Evolutionary conservation across 1,139 yeast genomes (phyloP).

Genomic region (Neolecta irregularis): DNA sequence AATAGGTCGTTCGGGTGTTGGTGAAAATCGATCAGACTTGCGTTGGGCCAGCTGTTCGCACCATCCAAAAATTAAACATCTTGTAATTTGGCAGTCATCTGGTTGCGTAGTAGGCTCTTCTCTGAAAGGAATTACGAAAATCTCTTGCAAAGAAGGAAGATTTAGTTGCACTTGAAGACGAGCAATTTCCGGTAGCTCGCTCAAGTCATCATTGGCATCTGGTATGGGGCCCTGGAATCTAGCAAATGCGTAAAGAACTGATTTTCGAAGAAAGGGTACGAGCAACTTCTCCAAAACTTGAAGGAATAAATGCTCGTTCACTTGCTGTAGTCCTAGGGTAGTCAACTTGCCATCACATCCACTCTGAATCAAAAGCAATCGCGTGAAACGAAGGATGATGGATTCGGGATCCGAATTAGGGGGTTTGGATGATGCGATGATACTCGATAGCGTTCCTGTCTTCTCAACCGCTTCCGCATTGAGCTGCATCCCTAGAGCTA

Average conservation of each 20-base stretch:
- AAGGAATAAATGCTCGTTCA: too few relatives aligned
- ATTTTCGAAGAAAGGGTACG: constrained; percentile 55
- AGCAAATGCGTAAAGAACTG: constrained; percentile 44
- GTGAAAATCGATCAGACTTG: constrained; percentile 1
- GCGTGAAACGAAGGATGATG: too few relatives aligned
- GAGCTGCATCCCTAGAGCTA: too few relatives aligned
- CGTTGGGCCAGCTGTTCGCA: constrained; percentile 3
- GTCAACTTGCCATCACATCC: too few relatives aligned
- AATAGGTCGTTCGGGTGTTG: background rate
- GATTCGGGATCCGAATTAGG: too few relatives aligned
- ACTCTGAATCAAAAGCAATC: too few relatives aligned
- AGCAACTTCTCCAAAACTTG: constrained; percentile 38
- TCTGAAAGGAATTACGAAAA: constrained; percentile 11
- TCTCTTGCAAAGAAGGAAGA: constrained; percentile 30
- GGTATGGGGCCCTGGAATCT: constrained; percentile 36
- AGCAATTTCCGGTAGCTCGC: constrained; percentile 42
- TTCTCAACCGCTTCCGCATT: too few relatives aligned
- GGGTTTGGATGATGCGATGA: too few relatives aligned
- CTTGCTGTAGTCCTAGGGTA: too few relatives aligned
- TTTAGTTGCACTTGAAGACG: constrained; percentile 39
- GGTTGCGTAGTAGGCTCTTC: constrained; percentile 2
- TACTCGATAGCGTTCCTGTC: too few relatives aligned
- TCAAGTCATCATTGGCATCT: constrained; percentile 20
- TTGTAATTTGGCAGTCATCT: constrained; percentile 4
- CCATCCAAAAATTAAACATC: constrained; percentile 4